Evolutionary conservation across 169 alveolate genomes (phyloP).

Genomic region (Eimeria acervulina): DNA sequence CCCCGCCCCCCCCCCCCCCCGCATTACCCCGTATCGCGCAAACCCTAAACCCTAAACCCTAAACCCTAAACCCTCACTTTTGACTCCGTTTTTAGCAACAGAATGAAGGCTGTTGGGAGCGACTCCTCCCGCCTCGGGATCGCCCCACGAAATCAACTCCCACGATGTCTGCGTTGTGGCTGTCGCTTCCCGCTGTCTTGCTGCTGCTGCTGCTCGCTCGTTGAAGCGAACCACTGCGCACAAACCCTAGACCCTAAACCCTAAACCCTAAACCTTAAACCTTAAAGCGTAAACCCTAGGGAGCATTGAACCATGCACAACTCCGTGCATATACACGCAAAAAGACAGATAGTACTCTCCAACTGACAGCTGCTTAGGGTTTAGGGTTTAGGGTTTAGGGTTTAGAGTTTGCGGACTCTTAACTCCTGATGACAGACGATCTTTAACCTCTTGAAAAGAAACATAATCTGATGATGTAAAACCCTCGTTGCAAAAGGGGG

Average conservation of each 20-base stretch:
- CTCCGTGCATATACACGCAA: no score
- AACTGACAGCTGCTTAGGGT: neutral
- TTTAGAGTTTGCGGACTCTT: conserved; percentile 6
- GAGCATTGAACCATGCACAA: neutral
- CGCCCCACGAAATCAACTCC: conserved; percentile 27
- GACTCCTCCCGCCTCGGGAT: neutral
- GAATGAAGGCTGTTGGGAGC: neutral
- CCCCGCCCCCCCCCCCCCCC: neutral
- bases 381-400: conserved; percentile 12
- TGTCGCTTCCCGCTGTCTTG: neutral
- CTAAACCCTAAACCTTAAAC: neutral
- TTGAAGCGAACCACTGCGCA: conserved; percentile 32
- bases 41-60: conserved; percentile 33
- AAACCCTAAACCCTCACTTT: neutral
- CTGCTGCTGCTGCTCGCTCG: conserved; percentile 10
- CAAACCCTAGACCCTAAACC: conserved; percentile 3
- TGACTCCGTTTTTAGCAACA: neutral
- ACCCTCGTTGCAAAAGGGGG: conserved; percentile 48
- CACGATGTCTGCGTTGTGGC: neutral
- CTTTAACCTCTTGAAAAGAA: neutral
- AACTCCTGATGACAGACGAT: neutral
- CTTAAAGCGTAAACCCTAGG: neutral
- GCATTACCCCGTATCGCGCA: neutral
- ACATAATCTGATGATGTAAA: neutral
- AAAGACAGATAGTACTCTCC: neutral